Conservation (phyloP, 2,329 filamentous ascomycete genomes). For the Pseudopithomyces chartarum region DNA sequence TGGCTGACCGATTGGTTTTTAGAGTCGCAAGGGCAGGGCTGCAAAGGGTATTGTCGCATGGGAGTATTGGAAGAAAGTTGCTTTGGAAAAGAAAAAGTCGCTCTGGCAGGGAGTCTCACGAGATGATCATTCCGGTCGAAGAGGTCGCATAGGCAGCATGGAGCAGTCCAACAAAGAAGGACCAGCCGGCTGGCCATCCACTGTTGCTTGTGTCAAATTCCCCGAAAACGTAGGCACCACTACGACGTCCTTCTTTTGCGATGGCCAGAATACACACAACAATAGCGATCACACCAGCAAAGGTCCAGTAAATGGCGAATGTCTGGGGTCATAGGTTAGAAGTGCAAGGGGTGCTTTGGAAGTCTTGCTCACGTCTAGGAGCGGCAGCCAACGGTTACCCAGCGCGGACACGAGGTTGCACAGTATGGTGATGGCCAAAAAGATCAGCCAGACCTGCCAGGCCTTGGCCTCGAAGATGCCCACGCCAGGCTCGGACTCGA, state of each 20-base stretch:
- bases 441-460: conserved; percentile 56
- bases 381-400: conserved; percentile 59
- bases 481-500: conserved; percentile 52
- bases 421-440: conserved; percentile 55
- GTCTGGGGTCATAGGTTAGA: conserved; percentile 54
- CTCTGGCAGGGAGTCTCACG: conserved; percentile 56
- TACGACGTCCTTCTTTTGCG: conserved; percentile 70
- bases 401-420: conserved; percentile 58
- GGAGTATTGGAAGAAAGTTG: conserved; percentile 23
- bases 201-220: conserved; percentile 68
- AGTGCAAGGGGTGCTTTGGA: conserved; percentile 6
- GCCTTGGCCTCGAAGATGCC: conserved; percentile 51
- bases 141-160: conserved; percentile 77
- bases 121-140: conserved; percentile 80
- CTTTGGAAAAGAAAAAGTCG: conserved; percentile 23
- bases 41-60: conserved; percentile 22
- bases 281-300: conserved; percentile 70
- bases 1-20: conserved; percentile 20
- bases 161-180: conserved; percentile 73
- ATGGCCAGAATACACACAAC: conserved; percentile 66
- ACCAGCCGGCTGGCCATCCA: conserved; percentile 74
- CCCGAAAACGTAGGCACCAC: conserved; percentile 68
- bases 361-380: conserved; percentile 66
- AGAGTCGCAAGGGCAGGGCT: conserved; percentile 12
- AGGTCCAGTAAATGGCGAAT: conserved; percentile 76